phyloP scores from a whole-genome alignment of 2,329 filamentous ascomycete species.

The Penicillium corylophilum region DNA sequence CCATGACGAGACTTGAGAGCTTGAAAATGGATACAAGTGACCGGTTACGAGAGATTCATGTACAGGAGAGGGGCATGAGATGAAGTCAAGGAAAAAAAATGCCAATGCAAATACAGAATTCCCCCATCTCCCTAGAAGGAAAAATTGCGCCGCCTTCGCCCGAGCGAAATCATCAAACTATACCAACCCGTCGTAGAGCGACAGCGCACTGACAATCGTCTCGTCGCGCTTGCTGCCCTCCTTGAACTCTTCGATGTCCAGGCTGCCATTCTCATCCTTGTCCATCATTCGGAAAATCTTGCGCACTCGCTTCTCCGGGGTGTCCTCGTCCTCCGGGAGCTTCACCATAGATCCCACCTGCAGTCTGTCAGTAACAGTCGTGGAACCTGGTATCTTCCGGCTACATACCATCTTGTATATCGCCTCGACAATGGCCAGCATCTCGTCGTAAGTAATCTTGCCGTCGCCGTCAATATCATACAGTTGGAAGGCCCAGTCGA shows the following conservation, averaged over 20 bases:
- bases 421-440: conserved; percentile 97
- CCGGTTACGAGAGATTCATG: neutral
- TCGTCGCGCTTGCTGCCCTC: conserved; percentile 98
- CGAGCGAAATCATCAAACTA: conserved; percentile 42
- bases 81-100: neutral
- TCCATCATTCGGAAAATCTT: conserved; percentile 99
- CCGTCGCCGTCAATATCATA: conserved; percentile 99
- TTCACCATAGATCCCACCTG: conserved; percentile 99
- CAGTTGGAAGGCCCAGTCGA: conserved; percentile 98
- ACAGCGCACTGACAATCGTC: conserved; percentile 95
- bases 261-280: conserved; percentile 96
- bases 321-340: conserved; percentile 96
- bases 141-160: conserved; percentile 24
- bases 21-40: neutral
- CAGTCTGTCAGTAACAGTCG: conserved; percentile 5
- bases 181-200: conserved; percentile 92
- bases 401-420: conserved; percentile 95
- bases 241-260: conserved; percentile 98
- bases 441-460: conserved; percentile 98
- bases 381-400: neutral
- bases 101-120: conserved; percentile 5
- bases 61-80: neutral
- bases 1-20: neutral
- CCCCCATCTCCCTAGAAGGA: neutral
- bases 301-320: conserved; percentile 92